A percentile compares a stretch with the other conserved stretches of the same genome.
These are phyloP conservation scores for Neobulgaria alba DNA, from an alignment of 2,329 filamentous ascomycete genomes.

Conservation along the genomic window DNA sequence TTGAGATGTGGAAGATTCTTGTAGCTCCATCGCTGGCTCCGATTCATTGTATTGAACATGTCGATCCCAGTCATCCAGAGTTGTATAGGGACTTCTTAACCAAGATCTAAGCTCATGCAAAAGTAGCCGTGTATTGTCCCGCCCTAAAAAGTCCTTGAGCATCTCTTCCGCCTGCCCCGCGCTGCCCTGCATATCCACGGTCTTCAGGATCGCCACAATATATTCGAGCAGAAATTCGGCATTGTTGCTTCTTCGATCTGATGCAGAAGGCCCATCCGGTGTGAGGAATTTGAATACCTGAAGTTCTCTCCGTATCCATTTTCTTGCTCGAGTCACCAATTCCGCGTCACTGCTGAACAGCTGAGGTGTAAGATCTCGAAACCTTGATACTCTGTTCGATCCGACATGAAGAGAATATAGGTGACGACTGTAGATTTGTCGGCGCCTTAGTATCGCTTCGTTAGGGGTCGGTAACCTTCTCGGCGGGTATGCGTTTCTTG, in stretches of 20 bases:
- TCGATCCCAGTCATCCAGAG: slow-evolving; percentile 67
- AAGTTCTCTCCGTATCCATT: slow-evolving; percentile 77
- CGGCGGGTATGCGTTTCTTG: slow-evolving; percentile 8
- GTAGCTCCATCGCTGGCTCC: neutral
- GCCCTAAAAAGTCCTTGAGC: slow-evolving; percentile 68
- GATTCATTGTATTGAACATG: slow-evolving; percentile 26
- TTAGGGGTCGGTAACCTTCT: slow-evolving; percentile 14
- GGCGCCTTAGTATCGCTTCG: slow-evolving; percentile 42
- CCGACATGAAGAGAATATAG: slow-evolving; percentile 78
- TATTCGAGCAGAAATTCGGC: slow-evolving; percentile 83
- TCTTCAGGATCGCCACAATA: slow-evolving; percentile 73
- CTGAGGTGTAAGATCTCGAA: slow-evolving; percentile 62
- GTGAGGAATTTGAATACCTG: slow-evolving; percentile 71
- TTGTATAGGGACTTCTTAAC: slow-evolving; percentile 69
- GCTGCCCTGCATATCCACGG: slow-evolving; percentile 71
- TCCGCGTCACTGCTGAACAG: slow-evolving; percentile 55
- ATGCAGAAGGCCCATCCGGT: slow-evolving; percentile 16
- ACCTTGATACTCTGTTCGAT: slow-evolving; percentile 67
- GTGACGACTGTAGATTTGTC: slow-evolving; percentile 62
- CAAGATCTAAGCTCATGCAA: slow-evolving; percentile 79
- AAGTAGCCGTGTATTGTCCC: slow-evolving; percentile 64
- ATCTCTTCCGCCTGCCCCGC: slow-evolving; percentile 72
- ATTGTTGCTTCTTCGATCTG: slow-evolving; percentile 50
- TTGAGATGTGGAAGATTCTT: neutral
- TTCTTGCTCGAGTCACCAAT: slow-evolving; percentile 66